Evolutionary conservation across 768 basidiomycete genomes (phyloP), one percentile per base, ranked within the genome.

Genomic region (Jaapia argillacea): DNA sequence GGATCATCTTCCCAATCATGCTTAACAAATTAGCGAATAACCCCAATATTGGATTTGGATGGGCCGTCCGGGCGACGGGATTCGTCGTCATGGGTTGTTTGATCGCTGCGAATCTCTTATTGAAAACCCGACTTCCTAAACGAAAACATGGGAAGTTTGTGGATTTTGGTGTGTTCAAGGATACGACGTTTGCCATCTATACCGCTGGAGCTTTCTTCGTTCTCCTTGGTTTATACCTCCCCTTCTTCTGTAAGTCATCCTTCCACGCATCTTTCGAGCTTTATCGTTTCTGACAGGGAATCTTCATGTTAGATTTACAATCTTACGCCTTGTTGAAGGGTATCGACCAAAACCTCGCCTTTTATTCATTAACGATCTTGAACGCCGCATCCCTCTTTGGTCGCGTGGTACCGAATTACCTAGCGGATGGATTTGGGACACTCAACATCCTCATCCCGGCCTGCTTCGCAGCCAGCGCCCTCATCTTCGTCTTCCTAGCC

Each of bases 401-500:
- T 6, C 26, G 42, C 28, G 20, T 43, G 26, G 25, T 21, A 1
- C 59, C 63, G 2, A 55, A 51, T 5, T 55, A 57, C 12, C 35
- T 58, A 31, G 64, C 60, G 10, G 55, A 59, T 45, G 43, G 36
- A 10, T 43, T 58, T 5, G 65, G 64, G 22, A 45, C 55, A 2
- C 40, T 55, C 7, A 62, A 61, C 50, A 51, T 55, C 24, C 42
- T 58, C 44, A 54, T 58, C 26, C 40, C 53, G 2, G 51, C 49
- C 12, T 45, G 56, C 7, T 42, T 58, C 27, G 40, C 48, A 23
- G 56, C 51, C 25, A 53, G 52, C 20, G 51, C 54, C 3, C 45
- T 63, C 27, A 51, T 56, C 18, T 52, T 62, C 23, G 47, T 52
- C 23, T 60, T 63, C 61, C 48, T 61, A 10, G 59, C 51, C 4